Evolutionary conservation across 2,329 filamentous ascomycete genomes (phyloP).

Genomic region (Arthroderma sp.): DNA sequence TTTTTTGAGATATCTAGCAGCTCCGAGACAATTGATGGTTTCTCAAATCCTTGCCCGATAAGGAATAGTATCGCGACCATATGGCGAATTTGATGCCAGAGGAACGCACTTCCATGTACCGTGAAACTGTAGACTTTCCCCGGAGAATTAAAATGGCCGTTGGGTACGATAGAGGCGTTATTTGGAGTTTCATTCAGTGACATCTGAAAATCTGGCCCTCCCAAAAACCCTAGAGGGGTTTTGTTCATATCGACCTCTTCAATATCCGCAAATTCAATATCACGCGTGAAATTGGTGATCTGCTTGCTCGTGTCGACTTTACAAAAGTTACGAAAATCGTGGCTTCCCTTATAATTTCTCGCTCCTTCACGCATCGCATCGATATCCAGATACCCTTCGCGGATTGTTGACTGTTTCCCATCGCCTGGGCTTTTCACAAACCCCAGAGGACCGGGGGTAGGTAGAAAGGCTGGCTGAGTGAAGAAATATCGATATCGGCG

Average conservation of each 20-base stretch:
- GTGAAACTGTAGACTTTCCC: constrained; percentile 72
- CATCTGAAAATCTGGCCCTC: constrained; percentile 31
- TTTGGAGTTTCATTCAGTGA: constrained; percentile 8
- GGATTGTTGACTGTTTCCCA: constrained; percentile 19
- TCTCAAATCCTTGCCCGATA: constrained; percentile 76
- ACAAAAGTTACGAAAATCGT: constrained; percentile 97
- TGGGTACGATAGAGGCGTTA: constrained; percentile 3
- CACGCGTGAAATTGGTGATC: constrained; percentile 66
- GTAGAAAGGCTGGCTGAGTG: constrained; percentile 77
- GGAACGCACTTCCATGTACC: constrained; percentile 78
- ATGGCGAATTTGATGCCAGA: constrained; percentile 96
- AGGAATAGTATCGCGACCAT: constrained; percentile 90
- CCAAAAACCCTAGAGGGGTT: constrained; percentile 45
- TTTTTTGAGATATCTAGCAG: constrained; percentile 60
- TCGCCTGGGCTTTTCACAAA: constrained; percentile 25
- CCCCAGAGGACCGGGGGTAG: constrained; percentile 44
- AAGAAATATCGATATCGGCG: constrained; percentile 95
- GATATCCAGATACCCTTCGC: constrained; percentile 74
- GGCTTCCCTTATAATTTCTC: constrained; percentile 61
- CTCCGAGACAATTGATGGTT: constrained; percentile 55
- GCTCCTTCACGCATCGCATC: constrained; percentile 75
- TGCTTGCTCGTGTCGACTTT: constrained; percentile 86
- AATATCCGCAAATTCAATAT: constrained; percentile 69
- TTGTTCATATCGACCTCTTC: constrained; percentile 47
- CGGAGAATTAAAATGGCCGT: neutral